Percentiles rank a stretch among this genome's conserved stretches.
phyloP scores from a whole-genome alignment of 2,329 filamentous ascomycete species.

The Pseudogymnoascus sp. region DNA sequence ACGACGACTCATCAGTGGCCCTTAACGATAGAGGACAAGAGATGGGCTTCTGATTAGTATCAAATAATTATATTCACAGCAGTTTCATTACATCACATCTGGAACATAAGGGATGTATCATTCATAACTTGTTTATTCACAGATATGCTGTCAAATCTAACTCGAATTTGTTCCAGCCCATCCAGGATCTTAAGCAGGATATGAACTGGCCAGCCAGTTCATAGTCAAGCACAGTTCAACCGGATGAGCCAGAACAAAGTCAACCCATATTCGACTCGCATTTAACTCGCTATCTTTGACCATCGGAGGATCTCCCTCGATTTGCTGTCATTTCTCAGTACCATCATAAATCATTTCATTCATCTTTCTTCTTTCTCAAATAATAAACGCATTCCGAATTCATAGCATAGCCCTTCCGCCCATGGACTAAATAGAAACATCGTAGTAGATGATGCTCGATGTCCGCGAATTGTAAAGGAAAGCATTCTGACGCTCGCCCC shows the following conservation, averaged over 20 bases:
- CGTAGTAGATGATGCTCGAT: slow-evolving; percentile 77
- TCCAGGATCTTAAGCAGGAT: neutral
- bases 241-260: neutral
- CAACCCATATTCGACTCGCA: neutral
- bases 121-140: neutral
- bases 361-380: neutral
- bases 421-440: slow-evolving; percentile 43
- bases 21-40: neutral
- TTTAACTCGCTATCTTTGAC: neutral
- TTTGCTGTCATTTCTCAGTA: neutral
- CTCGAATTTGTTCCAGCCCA: neutral
- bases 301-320: neutral
- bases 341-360: neutral
- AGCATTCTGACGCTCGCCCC: slow-evolving; percentile 57
- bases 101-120: neutral
- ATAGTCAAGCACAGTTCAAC: neutral
- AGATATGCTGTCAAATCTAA: neutral
- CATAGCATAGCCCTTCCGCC: slow-evolving; percentile 5
- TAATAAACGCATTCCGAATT: neutral
- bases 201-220: neutral
- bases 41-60: neutral
- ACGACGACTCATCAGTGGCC: neutral
- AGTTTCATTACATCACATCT: neutral
- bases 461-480: slow-evolving; percentile 92
- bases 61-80: neutral